A percentile compares a stretch with the other conserved stretches of the same genome.
These are phyloP conservation scores for Glycine soja DNA, from an alignment of 306 rosid genomes.

Conservation along the genomic window DNA sequence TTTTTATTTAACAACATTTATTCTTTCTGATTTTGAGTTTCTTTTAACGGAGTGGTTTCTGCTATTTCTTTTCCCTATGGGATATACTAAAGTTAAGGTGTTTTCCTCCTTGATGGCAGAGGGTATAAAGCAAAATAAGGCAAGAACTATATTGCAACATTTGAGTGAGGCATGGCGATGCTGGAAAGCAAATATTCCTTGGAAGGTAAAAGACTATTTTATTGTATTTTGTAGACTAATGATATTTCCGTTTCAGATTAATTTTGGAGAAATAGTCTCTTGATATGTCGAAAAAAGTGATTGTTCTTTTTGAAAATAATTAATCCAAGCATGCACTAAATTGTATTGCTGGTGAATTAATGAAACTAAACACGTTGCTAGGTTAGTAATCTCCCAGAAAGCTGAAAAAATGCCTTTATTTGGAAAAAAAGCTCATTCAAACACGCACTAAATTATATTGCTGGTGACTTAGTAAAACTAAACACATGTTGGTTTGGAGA, in stretches of 20 bases:
- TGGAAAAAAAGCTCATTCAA: not conserved
- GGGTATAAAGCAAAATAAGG: constrained; percentile 98
- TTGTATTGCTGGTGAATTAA: not conserved
- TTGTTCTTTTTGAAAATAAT: not conserved
- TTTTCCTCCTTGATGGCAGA: constrained; percentile 55
- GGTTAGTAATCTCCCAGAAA: not conserved
- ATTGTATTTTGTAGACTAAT: not conserved
- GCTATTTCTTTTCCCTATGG: not conserved
- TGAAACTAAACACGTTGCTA: not conserved
- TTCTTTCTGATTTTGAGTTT: not conserved
- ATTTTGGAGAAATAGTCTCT: not conserved
- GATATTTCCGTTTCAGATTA: not conserved
- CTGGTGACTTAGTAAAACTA: constrained; percentile 1
- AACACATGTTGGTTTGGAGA: not conserved
- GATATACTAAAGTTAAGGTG: constrained; percentile 9
- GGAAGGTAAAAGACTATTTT: constrained; percentile 69
- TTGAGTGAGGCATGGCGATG: constrained; percentile 99
- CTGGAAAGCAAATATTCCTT: constrained; percentile 99
- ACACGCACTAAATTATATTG: not conserved
- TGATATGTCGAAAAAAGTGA: not conserved
- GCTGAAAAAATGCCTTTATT: not conserved
- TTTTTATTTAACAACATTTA: not conserved
- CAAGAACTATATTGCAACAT: constrained; percentile 96
- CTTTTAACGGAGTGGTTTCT: not conserved
- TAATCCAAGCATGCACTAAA: not conserved